Conservation (phyloP, 2,329 filamentous ascomycete species). For the Cladosporium sp. region DNA sequence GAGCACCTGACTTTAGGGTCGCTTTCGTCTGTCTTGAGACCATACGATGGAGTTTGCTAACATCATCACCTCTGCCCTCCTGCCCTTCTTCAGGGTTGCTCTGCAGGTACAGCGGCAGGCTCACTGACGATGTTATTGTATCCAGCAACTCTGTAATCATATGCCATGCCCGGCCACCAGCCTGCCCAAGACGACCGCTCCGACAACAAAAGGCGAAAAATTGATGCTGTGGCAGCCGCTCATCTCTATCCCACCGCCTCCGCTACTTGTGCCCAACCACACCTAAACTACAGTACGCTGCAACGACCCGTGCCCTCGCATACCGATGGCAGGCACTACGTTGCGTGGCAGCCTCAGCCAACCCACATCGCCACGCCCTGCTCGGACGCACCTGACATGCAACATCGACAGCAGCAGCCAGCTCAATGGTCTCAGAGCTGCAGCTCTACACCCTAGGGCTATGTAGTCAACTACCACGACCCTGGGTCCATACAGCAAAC, state of each 20-base stretch:
- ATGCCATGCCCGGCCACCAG: constrained; percentile 13
- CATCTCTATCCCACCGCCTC: constrained; percentile 11
- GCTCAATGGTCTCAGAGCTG: constrained; percentile 8
- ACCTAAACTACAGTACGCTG: constrained; percentile 3
- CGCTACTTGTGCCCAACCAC: not conserved
- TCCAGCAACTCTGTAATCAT: constrained; percentile 13
- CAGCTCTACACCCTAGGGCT: not conserved
- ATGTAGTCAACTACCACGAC: constrained; percentile 7
- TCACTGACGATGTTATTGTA: constrained; percentile 12
- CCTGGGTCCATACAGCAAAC: constrained; percentile 26
- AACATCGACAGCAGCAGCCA: not conserved
- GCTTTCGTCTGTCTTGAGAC: not conserved
- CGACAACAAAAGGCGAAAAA: constrained; percentile 16
- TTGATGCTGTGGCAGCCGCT: constrained; percentile 6
- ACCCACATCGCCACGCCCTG: constrained; percentile 1
- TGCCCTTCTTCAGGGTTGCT: constrained; percentile 11
- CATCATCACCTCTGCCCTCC: constrained; percentile 3
- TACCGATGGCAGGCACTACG: constrained; percentile 10
- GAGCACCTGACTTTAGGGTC: not conserved
- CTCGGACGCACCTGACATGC: not conserved
- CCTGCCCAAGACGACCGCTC: constrained; percentile 10
- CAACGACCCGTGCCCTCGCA: constrained; percentile 8
- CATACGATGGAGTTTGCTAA: constrained; percentile 6
- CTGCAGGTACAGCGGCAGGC: constrained; percentile 7
- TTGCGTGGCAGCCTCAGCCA: constrained; percentile 8